A percentile compares a stretch with the other conserved stretches of the same genome.
Conservation (phyloP, 2,329 filamentous ascomycete genomes). For the Dactylellina cionopaga region DNA sequence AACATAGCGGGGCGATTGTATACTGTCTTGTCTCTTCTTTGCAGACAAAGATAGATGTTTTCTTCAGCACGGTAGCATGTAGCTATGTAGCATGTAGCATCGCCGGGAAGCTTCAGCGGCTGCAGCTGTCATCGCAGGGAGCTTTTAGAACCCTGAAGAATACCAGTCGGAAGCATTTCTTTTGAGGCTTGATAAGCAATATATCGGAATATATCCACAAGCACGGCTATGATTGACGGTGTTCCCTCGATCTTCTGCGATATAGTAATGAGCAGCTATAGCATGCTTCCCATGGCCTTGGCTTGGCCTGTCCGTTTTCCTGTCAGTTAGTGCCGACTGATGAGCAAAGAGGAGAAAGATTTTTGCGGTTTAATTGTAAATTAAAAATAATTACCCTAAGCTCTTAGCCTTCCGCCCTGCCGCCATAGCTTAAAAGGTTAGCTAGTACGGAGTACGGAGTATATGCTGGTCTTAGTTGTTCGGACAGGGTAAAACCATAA, state of each 20-base stretch:
- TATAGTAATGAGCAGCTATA: constrained; percentile 33
- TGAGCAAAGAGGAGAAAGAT: constrained; percentile 29
- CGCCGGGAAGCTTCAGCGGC: constrained; percentile 25
- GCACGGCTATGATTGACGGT: constrained; percentile 6
- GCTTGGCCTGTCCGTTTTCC: too few relatives aligned
- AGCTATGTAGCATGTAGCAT: constrained; percentile 14
- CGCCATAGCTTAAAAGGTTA: constrained; percentile 40
- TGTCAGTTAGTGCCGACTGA: constrained; percentile 9
- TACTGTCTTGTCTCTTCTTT: background rate
- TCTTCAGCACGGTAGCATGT: constrained; percentile 1
- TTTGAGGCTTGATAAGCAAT: constrained; percentile 31
- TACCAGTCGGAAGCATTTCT: constrained; percentile 33
- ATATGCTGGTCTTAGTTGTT: too few relatives aligned
- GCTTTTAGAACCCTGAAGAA: constrained; percentile 5
- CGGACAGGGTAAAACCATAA: constrained; percentile 27
- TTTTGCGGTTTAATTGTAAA: constrained; percentile 44
- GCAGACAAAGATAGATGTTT: background rate
- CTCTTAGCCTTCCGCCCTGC: constrained; percentile 37
- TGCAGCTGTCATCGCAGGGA: constrained; percentile 19
- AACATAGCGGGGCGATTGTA: constrained; percentile 18
- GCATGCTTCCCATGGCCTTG: constrained; percentile 30
- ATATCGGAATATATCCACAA: constrained; percentile 51
- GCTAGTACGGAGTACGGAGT: too few relatives aligned
- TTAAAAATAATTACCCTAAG: constrained; percentile 31
- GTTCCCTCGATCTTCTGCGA: background rate